Conservation (phyloP, 352 stramenopile genomes). For the Pythium monospermum region DNA sequence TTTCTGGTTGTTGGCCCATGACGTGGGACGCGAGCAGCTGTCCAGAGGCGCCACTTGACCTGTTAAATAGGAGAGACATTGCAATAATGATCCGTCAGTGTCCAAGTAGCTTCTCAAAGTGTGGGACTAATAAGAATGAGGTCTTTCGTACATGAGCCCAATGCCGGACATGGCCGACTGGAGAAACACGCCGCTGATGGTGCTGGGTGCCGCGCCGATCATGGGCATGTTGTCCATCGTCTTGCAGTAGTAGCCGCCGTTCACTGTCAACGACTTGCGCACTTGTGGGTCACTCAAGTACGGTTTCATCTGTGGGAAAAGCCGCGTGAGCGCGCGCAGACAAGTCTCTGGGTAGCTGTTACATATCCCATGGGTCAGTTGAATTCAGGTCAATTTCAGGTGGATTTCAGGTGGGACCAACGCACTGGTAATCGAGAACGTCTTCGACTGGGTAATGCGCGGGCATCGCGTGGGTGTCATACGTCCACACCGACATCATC, state of each 20-base stretch:
- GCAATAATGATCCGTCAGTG: neutral
- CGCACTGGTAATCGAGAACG: constrained; percentile 47
- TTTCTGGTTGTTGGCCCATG: constrained; percentile 41
- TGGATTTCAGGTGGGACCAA: neutral
- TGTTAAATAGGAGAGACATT: constrained; percentile 11
- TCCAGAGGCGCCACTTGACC: constrained; percentile 65
- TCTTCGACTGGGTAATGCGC: constrained; percentile 64
- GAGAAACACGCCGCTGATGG: constrained; percentile 56
- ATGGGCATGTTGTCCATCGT: constrained; percentile 70
- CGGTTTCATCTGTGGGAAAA: constrained; percentile 61
- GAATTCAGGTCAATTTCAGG: neutral
- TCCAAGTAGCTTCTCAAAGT: too few relatives aligned
- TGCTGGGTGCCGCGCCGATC: constrained; percentile 55
- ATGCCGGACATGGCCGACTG: constrained; percentile 72
- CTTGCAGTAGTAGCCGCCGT: constrained; percentile 79
- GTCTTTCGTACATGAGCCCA: constrained; percentile 48
- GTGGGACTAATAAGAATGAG: neutral
- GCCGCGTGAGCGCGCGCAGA: constrained; percentile 42
- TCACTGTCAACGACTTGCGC: constrained; percentile 58
- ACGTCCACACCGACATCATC: constrained; percentile 77
- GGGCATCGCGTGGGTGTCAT: constrained; percentile 57
- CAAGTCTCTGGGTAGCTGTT: constrained; percentile 69
- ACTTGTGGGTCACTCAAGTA: constrained; percentile 55
- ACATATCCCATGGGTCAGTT: neutral
- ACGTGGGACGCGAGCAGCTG: constrained; percentile 61